Conservation (phyloP, 2,329 filamentous ascomycete genomes). For the Ampelomyces quisqualis region DNA sequence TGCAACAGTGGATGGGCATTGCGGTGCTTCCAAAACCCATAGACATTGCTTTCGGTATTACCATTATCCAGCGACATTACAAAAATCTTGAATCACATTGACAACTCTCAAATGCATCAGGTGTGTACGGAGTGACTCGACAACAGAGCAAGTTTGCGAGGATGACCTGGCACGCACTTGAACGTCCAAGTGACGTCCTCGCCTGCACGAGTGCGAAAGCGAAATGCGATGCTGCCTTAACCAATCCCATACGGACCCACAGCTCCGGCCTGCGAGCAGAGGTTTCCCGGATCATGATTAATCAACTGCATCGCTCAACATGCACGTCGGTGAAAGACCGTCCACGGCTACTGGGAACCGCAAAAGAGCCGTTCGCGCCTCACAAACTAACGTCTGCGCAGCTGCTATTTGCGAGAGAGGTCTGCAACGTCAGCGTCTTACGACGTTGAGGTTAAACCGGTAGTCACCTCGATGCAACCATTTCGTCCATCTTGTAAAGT, state of each 20-base stretch:
- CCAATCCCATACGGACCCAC: conserved; percentile 14
- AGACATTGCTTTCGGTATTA: conserved; percentile 27
- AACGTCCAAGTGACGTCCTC: conserved; percentile 16
- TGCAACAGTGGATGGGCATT: conserved; percentile 17
- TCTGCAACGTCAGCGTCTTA: conserved; percentile 6
- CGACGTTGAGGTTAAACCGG: too few relatives aligned
- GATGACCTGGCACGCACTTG: conserved; percentile 2
- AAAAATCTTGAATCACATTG: conserved; percentile 4
- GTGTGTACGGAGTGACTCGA: too few relatives aligned
- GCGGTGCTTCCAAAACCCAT: conserved; percentile 23
- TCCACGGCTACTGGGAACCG: neutral
- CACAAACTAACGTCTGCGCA: neutral
- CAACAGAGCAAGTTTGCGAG: conserved; percentile 1
- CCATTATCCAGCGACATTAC: conserved; percentile 15
- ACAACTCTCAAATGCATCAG: neutral
- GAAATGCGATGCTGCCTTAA: conserved; percentile 14
- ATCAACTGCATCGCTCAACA: conserved; percentile 3
- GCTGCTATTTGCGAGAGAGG: conserved; percentile 16
- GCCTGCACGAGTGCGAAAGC: conserved; percentile 13
- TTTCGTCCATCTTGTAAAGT: neutral
- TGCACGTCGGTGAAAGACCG: conserved; percentile 3
- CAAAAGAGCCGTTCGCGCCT: neutral
- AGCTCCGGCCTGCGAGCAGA: conserved; percentile 13
- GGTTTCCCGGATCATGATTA: conserved; percentile 19
- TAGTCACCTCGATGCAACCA: neutral